Evolutionary conservation across 768 basidiomycete species (phyloP), one percentile per base, ranked within the genome.

Genomic region (Pleurotus djamor): DNA sequence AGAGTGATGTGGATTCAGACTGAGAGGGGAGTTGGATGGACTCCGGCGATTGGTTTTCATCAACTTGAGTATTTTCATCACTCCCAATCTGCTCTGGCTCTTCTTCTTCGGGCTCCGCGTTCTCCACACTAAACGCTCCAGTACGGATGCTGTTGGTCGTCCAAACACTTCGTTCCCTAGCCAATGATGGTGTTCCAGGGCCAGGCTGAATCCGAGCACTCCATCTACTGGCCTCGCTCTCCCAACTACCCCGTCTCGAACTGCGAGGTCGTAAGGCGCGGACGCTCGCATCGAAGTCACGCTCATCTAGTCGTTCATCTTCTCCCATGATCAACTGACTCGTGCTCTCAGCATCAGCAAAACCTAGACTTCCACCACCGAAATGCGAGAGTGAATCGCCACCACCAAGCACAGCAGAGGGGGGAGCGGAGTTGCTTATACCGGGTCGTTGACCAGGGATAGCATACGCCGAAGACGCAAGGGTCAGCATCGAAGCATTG

Each of bases 401-500:
- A 38, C 75, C 69, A 34, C 81, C 83, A 14, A 56, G 28, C 49
- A 86, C 66, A 9, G 84, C 83, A 38, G 80, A 85, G 36, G 84
- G 71, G 45, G 79, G 71, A 4, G 73, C 71, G 16, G 82, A 83
- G 6, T 74, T 72, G 17, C 78, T 77, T 16, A 76, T 68, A 38
- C 83, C 79, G 38, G 73, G 65, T 48, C 86, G 83, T 32, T 76
- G 77, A 16, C 81, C 83, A 13, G 88, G 85, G 55, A 88, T 75
- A 0, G 86, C 96, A 71, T 92, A 97, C 3, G 92, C 94, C 3
- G 94, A 96, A 28, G 93, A 95, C 10, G 96, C 96, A 9, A 99
- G 84, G 0, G 96, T 99, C 48, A 98, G 79, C 57, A 96, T 77
- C 2, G 92, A 95, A 1, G 96, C 96, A 68, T 98, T 95, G 67